These are phyloP conservation scores for Cordia subcordata DNA, from an alignment of 257 asterid genomes.

Conservation along the genomic window DNA sequence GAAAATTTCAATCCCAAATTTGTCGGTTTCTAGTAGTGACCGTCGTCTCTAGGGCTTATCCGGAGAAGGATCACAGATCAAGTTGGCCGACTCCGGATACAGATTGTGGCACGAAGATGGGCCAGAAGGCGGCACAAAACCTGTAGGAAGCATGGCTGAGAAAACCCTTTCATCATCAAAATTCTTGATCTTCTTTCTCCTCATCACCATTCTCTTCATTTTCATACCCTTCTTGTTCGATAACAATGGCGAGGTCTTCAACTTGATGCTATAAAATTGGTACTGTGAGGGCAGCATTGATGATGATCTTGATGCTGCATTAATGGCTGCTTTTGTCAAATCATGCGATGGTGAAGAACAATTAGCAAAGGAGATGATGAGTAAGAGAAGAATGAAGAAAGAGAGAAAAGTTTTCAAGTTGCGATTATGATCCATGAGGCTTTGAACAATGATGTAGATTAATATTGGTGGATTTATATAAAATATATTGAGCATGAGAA, in stretches of 20 bases:
- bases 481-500: not conserved
- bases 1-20: too few species aligned
- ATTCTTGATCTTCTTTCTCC: slow-evolving; percentile 15
- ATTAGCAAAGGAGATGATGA: slow-evolving; percentile 19
- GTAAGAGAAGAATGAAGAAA: slow-evolving; percentile 16
- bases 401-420: slow-evolving; percentile 8
- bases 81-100: slow-evolving; percentile 47
- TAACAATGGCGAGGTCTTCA: slow-evolving; percentile 16
- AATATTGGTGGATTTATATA: slow-evolving; percentile 2
- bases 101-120: slow-evolving; percentile 70
- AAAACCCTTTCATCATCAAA: slow-evolving; percentile 25
- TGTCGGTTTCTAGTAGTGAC: too few species aligned
- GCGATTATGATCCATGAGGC: slow-evolving; percentile 12
- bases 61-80: slow-evolving; percentile 42
- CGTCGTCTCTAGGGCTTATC: slow-evolving; percentile 13
- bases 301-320: not conserved
- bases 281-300: not conserved
- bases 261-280: slow-evolving; percentile 24
- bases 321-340: not conserved
- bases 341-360: slow-evolving; percentile 9
- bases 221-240: slow-evolving; percentile 16
- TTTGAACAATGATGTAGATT: slow-evolving; percentile 8
- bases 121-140: slow-evolving; percentile 77
- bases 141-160: slow-evolving; percentile 74
- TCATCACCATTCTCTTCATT: not conserved